A percentile compares a stretch with the other conserved stretches of the same genome.
phyloP scores from a whole-genome alignment of 2,329 filamentous ascomycete species.

The Trichoderma endophyticum region DNA sequence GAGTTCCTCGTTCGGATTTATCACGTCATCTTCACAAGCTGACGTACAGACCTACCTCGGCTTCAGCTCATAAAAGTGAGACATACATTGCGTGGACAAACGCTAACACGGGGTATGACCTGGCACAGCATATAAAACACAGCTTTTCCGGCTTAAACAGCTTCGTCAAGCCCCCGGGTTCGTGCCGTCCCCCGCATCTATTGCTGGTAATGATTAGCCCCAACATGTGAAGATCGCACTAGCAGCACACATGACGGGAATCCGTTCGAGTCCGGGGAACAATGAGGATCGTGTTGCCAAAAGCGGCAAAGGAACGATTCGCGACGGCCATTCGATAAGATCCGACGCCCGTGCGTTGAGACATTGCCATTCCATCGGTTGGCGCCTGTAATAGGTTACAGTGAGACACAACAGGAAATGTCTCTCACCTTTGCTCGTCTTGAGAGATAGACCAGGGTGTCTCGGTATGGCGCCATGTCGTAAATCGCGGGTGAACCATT shows the following conservation, averaged over 20 bases:
- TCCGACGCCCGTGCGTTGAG: neutral
- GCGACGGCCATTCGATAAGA: neutral
- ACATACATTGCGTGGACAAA: neutral
- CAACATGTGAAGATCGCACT: constrained; percentile 9
- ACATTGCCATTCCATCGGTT: neutral
- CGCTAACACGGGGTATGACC: neutral
- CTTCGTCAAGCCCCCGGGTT: neutral
- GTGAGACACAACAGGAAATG: neutral
- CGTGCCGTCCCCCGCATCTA: constrained; percentile 5
- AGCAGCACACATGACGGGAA: neutral
- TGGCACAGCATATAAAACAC: neutral
- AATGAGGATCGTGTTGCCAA: neutral
- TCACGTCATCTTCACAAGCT: neutral
- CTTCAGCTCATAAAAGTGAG: neutral
- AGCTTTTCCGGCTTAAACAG: neutral
- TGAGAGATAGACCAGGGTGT: neutral
- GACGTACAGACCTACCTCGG: neutral
- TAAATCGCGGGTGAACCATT: neutral
- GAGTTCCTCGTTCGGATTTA: neutral
- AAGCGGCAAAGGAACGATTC: neutral
- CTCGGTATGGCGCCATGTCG: neutral
- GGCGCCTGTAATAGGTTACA: neutral
- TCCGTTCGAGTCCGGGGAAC: neutral
- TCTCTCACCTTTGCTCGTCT: neutral
- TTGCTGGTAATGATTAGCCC: neutral